Conservation (phyloP, 2,329 filamentous ascomycete species). For the Diaporthe nobilis region DNA sequence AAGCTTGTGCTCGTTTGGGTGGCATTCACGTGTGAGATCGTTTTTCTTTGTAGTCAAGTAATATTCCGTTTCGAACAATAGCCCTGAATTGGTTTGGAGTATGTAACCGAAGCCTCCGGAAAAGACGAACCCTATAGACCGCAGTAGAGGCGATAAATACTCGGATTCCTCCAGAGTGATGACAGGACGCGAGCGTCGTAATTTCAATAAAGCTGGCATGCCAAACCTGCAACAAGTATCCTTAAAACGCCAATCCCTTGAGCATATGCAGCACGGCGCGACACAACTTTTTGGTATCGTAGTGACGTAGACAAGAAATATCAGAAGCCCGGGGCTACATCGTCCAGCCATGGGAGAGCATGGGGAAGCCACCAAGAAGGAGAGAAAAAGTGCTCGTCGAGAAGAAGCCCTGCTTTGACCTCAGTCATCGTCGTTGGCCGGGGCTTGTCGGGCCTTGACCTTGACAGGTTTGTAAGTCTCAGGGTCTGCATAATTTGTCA, state of each 20-base stretch:
- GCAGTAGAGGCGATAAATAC: not conserved
- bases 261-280: not conserved
- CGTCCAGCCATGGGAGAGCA: not conserved
- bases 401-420: not conserved
- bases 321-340: not conserved
- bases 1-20: not conserved
- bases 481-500: conserved; percentile 13
- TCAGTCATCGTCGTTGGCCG: not conserved
- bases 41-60: too few species aligned
- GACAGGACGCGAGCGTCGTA: not conserved
- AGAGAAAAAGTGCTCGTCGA: not conserved
- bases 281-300: conserved; percentile 24
- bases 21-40: not conserved
- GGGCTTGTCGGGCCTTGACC: not conserved
- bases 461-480: conserved; percentile 20
- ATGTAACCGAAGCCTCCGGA: not conserved
- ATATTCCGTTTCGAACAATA: not conserved
- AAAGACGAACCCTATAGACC: not conserved
- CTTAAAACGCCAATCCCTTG: conserved; percentile 1
- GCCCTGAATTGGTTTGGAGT: not conserved
- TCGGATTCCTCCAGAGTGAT: not conserved
- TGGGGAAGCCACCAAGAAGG: not conserved
- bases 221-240: not conserved
- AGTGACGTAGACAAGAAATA: not conserved
- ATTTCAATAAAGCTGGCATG: not conserved